A percentile compares a stretch with the other conserved stretches of the same genome.
These are phyloP conservation scores for Neopestalotiopsis sp. DNA, from an alignment of 2,329 filamentous ascomycete species.

Conservation along the genomic window DNA sequence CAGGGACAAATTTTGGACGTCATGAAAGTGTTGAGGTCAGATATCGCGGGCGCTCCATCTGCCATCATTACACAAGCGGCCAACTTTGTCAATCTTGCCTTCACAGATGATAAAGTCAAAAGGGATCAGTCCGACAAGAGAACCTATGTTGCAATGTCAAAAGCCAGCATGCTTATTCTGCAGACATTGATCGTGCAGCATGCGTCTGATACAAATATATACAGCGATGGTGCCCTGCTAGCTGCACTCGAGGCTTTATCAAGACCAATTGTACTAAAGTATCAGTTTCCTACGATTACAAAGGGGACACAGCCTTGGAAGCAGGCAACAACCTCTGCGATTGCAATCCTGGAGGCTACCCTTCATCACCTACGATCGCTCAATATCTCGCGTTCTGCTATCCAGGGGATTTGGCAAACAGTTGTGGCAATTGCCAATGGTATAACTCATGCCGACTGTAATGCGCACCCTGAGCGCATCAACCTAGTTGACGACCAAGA, in stretches of 20 bases:
- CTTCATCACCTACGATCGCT: slow-evolving; percentile 63
- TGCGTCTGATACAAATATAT: slow-evolving; percentile 68
- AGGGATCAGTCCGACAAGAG: slow-evolving; percentile 55
- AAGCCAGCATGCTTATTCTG: slow-evolving; percentile 76
- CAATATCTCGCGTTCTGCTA: slow-evolving; percentile 48
- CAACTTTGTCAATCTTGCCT: slow-evolving; percentile 74
- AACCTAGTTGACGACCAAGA: slow-evolving; percentile 71
- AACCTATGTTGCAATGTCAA: slow-evolving; percentile 89
- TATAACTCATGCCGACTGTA: slow-evolving; percentile 70
- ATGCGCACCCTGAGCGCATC: slow-evolving; percentile 47
- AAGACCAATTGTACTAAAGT: slow-evolving; percentile 78
- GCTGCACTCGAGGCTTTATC: slow-evolving; percentile 70
- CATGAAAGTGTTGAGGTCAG: slow-evolving; percentile 70
- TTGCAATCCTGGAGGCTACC: slow-evolving; percentile 71
- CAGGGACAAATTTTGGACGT: slow-evolving; percentile 73
- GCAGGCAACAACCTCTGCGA: slow-evolving; percentile 72
- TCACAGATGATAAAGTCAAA: slow-evolving; percentile 45
- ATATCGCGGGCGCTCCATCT: slow-evolving; percentile 67
- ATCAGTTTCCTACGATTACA: slow-evolving; percentile 74
- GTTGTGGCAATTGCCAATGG: slow-evolving; percentile 70
- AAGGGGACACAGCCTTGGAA: slow-evolving; percentile 79
- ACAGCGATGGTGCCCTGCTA: slow-evolving; percentile 69
- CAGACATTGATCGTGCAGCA: slow-evolving; percentile 65
- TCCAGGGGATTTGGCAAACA: slow-evolving; percentile 70
- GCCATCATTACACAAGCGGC: slow-evolving; percentile 73